Evolutionary conservation across 192 early-diverging fungal species (phyloP).

Genomic region (Paraglomus occultum): DNA sequence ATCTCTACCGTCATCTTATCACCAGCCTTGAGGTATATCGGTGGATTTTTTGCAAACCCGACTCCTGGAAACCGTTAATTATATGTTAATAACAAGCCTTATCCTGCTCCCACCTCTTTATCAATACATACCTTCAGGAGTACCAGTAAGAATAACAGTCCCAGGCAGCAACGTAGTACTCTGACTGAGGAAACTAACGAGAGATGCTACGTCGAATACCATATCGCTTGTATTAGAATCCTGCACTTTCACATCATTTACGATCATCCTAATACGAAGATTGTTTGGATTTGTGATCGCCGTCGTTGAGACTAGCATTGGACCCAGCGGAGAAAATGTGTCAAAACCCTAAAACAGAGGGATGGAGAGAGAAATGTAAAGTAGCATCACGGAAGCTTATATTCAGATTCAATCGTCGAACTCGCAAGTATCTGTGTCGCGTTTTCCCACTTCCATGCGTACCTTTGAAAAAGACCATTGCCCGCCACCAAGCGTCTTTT

Average conservation of each 20-base stretch:
- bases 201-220: constrained; percentile 52
- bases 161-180: constrained; percentile 58
- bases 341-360: constrained; percentile 45
- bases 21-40: constrained; percentile 51
- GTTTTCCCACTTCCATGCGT: background rate
- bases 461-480: constrained; percentile 64
- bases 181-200: constrained; percentile 60
- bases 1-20: constrained; percentile 49
- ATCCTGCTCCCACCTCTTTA: constrained; percentile 18
- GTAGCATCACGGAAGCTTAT: too few relatives aligned
- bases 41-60: constrained; percentile 50
- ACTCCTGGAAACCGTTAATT: constrained; percentile 40
- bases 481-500: constrained; percentile 40
- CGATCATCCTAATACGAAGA: constrained; percentile 39
- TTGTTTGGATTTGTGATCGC: constrained; percentile 51
- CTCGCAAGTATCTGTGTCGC: too few relatives aligned
- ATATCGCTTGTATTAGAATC: constrained; percentile 52
- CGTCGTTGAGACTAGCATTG: constrained; percentile 49
- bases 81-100: background rate
- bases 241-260: constrained; percentile 51
- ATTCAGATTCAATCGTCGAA: too few relatives aligned
- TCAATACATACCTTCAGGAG: constrained; percentile 31
- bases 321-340: constrained; percentile 58
- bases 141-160: constrained; percentile 55
- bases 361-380: too few relatives aligned